Percentiles rank a stretch among this genome's conserved stretches.
These are phyloP conservation scores for Delitschia confertaspora DNA, from an alignment of 495 filamentous ascomycete genomes.

Conservation along the genomic window DNA sequence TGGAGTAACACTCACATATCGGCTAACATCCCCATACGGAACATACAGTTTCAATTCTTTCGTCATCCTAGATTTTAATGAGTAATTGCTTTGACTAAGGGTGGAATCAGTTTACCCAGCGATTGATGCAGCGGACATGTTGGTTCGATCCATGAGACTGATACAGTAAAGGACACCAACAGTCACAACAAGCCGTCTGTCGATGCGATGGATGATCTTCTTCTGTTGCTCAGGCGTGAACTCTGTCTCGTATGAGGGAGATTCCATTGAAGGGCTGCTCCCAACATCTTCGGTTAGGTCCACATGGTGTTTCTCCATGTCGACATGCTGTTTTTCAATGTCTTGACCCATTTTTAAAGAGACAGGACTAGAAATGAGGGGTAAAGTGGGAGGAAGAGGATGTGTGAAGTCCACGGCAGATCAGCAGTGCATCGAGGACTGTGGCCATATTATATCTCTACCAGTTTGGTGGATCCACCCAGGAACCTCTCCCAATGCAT, in stretches of 20 bases:
- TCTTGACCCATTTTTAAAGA: too few relatives aligned
- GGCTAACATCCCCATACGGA: conserved; percentile 8
- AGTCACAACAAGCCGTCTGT: conserved; percentile 54
- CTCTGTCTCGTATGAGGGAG: conserved; percentile 8
- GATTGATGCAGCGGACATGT: conserved; percentile 54
- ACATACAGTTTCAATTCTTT: conserved; percentile 43
- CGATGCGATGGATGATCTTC: conserved; percentile 50
- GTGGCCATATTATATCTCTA: too few relatives aligned
- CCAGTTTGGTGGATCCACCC: too few relatives aligned
- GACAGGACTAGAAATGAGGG: neutral
- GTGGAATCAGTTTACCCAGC: conserved; percentile 38
- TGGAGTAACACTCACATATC: conserved; percentile 4
- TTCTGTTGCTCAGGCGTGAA: conserved; percentile 30
- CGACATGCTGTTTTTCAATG: neutral
- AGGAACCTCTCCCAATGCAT: too few relatives aligned
- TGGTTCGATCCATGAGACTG: conserved; percentile 60
- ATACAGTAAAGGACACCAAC: conserved; percentile 58
- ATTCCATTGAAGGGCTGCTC: neutral
- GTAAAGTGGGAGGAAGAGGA: neutral
- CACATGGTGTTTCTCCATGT: neutral
- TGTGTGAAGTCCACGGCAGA: too few relatives aligned
- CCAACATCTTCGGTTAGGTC: neutral
- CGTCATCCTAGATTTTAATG: conserved; percentile 36
- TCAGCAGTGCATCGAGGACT: too few relatives aligned
- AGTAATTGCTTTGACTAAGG: neutral